Evolutionary conservation across 73 alveolate genomes (phyloP).

Genomic region (Paramecium pentaurelia): DNA sequence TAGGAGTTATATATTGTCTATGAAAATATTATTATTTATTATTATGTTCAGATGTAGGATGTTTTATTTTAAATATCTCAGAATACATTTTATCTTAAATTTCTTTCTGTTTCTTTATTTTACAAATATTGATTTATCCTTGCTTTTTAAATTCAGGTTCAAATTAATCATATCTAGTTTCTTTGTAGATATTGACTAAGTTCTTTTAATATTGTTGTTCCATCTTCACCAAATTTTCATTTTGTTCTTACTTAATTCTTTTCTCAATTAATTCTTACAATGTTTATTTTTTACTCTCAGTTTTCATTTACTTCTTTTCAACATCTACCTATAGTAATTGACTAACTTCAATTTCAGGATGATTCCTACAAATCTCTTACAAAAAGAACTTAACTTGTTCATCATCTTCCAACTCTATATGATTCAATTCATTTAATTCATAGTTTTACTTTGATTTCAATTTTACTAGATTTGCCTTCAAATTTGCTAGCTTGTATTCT

Average conservation of each 20-base stretch:
- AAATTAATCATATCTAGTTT: neutral
- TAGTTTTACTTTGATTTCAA: neutral
- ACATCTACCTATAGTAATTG: neutral
- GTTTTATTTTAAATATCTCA: neutral
- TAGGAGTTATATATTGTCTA: neutral
- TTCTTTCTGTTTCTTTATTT: neutral
- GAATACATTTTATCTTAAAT: neutral
- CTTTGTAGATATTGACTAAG: neutral
- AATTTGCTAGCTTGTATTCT: neutral
- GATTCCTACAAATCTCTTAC: neutral
- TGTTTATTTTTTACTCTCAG: neutral
- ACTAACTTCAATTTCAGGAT: neutral
- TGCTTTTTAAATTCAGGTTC: neutral
- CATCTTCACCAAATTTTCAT: neutral
- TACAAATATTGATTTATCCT: neutral
- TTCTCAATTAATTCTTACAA: neutral
- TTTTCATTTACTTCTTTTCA: neutral
- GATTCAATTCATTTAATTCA: neutral
- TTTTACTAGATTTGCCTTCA: neutral
- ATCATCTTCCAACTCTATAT: neutral
- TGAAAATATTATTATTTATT: neutral
- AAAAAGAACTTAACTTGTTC: neutral
- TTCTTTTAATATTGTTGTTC: neutral
- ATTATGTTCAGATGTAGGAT: neutral
- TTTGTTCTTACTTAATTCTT: neutral